A percentile compares a stretch with the other conserved stretches of the same genome.
phyloP scores from a whole-genome alignment of 352 stramenopile species.

The Phytophthora citricola region DNA sequence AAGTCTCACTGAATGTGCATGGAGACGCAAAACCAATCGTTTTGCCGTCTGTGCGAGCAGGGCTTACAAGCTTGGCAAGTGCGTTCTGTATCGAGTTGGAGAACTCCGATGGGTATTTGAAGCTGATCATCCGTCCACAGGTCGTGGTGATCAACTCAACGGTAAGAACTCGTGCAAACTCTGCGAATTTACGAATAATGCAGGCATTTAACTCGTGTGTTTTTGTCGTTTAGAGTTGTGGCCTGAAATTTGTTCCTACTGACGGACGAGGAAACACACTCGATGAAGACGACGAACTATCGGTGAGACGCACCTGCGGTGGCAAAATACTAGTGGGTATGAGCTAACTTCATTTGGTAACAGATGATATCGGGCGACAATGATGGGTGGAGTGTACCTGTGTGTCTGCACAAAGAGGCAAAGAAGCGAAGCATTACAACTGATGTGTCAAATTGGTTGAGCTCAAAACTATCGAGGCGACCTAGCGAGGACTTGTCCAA shows the following conservation, averaged over 20 bases:
- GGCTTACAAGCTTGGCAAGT: slow-evolving; percentile 26
- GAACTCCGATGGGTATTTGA: slow-evolving; percentile 38
- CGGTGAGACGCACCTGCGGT: slow-evolving; percentile 21
- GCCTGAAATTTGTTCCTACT: slow-evolving; percentile 36
- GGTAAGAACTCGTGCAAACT: slow-evolving; percentile 34
- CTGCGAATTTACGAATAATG: slow-evolving; percentile 1
- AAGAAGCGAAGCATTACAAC: slow-evolving; percentile 59
- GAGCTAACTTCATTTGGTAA: slow-evolving; percentile 12
- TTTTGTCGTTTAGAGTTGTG: slow-evolving; percentile 20
- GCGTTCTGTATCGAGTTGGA: slow-evolving; percentile 49
- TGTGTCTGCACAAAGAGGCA: slow-evolving; percentile 51
- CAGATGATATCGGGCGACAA: slow-evolving; percentile 41
- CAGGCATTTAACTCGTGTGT: slow-evolving; percentile 9
- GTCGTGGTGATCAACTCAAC: slow-evolving; percentile 68
- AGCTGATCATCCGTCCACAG: slow-evolving; percentile 51
- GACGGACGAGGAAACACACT: slow-evolving; percentile 31
- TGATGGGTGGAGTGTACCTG: slow-evolving; percentile 48
- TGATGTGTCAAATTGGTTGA: slow-evolving; percentile 64
- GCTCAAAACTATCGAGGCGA: slow-evolving; percentile 48
- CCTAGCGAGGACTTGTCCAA: slow-evolving; percentile 43
- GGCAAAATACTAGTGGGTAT: neutral
- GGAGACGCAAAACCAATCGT: slow-evolving; percentile 44
- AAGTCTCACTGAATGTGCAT: slow-evolving; percentile 37
- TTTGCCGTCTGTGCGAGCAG: slow-evolving; percentile 13
- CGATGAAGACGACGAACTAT: slow-evolving; percentile 13